A percentile compares a stretch with the other conserved stretches of the same genome.
These are phyloP conservation scores for Phytopythium kandeliae DNA, from an alignment of 352 stramenopile genomes.

Conservation along the genomic window DNA sequence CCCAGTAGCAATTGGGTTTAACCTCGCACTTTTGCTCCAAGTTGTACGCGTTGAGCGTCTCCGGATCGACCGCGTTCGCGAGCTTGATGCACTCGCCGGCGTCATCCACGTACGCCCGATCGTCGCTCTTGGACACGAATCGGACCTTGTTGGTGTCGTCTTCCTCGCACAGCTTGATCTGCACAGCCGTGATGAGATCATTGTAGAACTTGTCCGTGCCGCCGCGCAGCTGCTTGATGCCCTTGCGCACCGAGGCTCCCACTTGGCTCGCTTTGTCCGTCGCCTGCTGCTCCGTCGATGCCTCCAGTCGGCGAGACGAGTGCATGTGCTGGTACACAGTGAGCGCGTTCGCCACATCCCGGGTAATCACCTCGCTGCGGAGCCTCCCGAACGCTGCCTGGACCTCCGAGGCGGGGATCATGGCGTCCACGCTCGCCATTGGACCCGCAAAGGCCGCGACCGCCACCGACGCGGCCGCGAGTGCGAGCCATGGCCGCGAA, in stretches of 20 bases:
- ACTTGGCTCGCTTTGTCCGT: constrained; percentile 38
- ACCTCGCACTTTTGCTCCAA: constrained; percentile 33
- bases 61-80: constrained; percentile 15
- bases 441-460: neutral
- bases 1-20: constrained; percentile 66
- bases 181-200: constrained; percentile 45
- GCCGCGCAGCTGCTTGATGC: constrained; percentile 57
- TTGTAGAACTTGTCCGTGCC: constrained; percentile 57
- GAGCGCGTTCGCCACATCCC: neutral
- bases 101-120: constrained; percentile 37
- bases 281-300: constrained; percentile 11
- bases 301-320: neutral
- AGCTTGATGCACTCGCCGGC: constrained; percentile 28
- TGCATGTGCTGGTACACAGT: neutral
- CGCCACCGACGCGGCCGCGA: constrained; percentile 1
- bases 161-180: constrained; percentile 47
- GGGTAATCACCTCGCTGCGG: neutral
- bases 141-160: constrained; percentile 18
- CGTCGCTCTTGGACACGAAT: constrained; percentile 24
- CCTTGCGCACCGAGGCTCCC: constrained; percentile 40
- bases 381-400: constrained; percentile 1
- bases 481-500: neutral
- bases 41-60: constrained; percentile 22
- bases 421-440: neutral
- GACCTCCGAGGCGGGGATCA: neutral